These are phyloP conservation scores for Penicillium subrubescens DNA, from an alignment of 495 filamentous ascomycete genomes.

Conservation along the genomic window DNA sequence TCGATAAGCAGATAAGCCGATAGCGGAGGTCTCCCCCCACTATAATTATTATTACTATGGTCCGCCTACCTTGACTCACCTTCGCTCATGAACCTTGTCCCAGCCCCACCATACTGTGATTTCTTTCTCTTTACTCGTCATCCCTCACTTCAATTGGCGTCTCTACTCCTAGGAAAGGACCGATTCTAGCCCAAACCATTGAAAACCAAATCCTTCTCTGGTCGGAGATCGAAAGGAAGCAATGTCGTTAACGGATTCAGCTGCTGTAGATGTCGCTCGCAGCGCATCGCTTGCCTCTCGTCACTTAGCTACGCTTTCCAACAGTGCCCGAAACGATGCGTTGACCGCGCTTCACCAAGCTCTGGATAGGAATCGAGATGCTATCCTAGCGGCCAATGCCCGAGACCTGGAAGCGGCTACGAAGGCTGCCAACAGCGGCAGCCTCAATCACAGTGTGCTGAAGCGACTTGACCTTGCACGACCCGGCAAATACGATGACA, in stretches of 20 bases:
- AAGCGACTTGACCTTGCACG: slow-evolving; percentile 85
- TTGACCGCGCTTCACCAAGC: slow-evolving; percentile 78
- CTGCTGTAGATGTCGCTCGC: slow-evolving; percentile 64
- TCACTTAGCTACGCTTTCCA: slow-evolving; percentile 64
- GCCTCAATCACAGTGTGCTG: slow-evolving; percentile 81
- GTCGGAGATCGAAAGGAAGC: neutral
- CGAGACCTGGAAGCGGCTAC: slow-evolving; percentile 75
- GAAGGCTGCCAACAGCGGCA: slow-evolving; percentile 69
- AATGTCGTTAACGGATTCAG: slow-evolving; percentile 79
- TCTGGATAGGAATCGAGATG: slow-evolving; percentile 63
- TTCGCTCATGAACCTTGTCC: neutral
- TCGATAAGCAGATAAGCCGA: slow-evolving; percentile 3
- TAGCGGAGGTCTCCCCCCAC: neutral
- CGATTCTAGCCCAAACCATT: neutral
- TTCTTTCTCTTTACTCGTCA: neutral
- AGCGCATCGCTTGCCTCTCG: slow-evolving; percentile 72
- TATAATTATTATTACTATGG: neutral
- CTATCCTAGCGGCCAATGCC: slow-evolving; percentile 84
- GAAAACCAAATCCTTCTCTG: neutral
- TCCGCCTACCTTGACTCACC: neutral
- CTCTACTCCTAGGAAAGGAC: neutral
- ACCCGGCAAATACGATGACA: slow-evolving; percentile 93
- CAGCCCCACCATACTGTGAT: neutral
- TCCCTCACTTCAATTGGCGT: neutral
- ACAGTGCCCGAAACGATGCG: slow-evolving; percentile 74